Evolutionary conservation across 805 yeast genomes (phyloP).

Genomic region (Starmerella stigmatis): DNA sequence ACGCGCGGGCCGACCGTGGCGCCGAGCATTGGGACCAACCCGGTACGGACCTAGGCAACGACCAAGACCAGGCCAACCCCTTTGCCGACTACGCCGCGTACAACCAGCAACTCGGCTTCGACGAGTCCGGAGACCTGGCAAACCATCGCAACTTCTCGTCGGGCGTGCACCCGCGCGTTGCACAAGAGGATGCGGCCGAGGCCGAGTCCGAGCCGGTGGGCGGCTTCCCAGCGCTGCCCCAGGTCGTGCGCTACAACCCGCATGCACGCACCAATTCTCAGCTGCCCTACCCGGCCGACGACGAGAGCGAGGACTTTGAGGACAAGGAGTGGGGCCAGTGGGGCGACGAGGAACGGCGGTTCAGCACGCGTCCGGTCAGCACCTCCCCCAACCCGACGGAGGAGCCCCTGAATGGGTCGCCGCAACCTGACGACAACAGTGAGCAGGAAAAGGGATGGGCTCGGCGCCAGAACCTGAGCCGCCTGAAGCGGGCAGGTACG

Average conservation of each 20-base stretch:
- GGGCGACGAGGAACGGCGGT: constrained; percentile 21
- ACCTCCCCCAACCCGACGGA: neutral
- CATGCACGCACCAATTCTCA: constrained; percentile 23
- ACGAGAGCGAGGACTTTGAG: constrained; percentile 15
- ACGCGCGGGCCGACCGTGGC: constrained; percentile 12
- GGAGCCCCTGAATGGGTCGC: neutral
- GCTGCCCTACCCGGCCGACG: constrained; percentile 11
- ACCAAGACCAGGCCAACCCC: constrained; percentile 17
- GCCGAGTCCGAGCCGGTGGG: constrained; percentile 6
- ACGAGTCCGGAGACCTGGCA: constrained; percentile 21
- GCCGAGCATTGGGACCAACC: neutral
- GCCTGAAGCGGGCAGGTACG: constrained; percentile 29
- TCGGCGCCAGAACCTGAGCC: constrained; percentile 27
- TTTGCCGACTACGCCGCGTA: constrained; percentile 17
- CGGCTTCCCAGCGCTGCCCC: constrained; percentile 14
- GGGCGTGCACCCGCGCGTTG: constrained; percentile 1
- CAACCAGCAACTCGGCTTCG: constrained; percentile 8
- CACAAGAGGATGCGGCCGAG: constrained; percentile 8
- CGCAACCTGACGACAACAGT: constrained; percentile 1
- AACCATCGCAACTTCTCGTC: constrained; percentile 14
- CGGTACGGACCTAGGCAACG: too few species aligned
- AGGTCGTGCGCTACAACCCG: constrained; percentile 15
- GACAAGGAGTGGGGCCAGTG: constrained; percentile 22
- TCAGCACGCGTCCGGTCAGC: constrained; percentile 20
- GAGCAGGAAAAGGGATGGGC: constrained; percentile 23